A percentile compares a stretch with the other conserved stretches of the same genome.
Conservation (phyloP, 2,329 filamentous ascomycete species). For the Tolypocladium endophyticum region DNA sequence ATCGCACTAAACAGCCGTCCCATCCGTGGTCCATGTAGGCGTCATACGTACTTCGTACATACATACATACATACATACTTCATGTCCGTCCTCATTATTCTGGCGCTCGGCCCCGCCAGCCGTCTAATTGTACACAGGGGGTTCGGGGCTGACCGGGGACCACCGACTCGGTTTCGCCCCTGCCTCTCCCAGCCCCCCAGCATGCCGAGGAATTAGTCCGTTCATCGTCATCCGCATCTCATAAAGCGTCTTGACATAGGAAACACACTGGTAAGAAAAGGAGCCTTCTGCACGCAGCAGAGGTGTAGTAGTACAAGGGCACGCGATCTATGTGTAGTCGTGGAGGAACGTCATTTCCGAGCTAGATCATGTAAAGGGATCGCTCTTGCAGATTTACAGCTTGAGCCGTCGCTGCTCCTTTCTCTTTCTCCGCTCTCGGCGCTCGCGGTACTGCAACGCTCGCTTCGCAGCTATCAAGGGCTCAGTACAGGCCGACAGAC, state of each 20-base stretch:
- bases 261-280: neutral
- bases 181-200: neutral
- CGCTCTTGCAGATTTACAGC: conserved; percentile 12
- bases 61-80: neutral
- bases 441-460: conserved; percentile 23
- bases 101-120: neutral
- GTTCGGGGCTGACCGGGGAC: neutral
- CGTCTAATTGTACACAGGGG: neutral
- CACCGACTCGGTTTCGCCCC: neutral
- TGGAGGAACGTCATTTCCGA: conserved; percentile 4
- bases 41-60: neutral
- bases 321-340: neutral
- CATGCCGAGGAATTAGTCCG: neutral
- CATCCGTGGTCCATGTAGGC: neutral
- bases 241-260: neutral
- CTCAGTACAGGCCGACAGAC: neutral
- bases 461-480: conserved; percentile 20
- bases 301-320: neutral
- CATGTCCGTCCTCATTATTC: neutral
- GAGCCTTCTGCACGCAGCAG: neutral
- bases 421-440: conserved; percentile 24
- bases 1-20: neutral
- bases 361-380: neutral
- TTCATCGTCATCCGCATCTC: neutral
- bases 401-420: conserved; percentile 26